Evolutionary conservation across 176 grass and related monocot species (phyloP).

Genomic region (Leersia perrieri): DNA sequence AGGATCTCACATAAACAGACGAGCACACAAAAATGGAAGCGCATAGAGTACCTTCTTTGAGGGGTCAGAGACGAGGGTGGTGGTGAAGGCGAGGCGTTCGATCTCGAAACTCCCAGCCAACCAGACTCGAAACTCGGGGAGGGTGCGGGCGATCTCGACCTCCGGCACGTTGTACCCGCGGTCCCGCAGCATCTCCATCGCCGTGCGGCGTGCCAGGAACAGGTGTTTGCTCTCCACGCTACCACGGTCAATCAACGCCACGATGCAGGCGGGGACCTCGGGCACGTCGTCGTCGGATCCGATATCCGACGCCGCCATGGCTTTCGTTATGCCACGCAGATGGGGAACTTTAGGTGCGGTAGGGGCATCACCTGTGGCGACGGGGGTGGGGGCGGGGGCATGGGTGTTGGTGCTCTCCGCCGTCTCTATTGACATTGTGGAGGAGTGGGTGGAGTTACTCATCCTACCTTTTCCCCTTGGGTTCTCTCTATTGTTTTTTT

Average conservation of each 20-base stretch:
- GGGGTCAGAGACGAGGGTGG: constrained; percentile 42
- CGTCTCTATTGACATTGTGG: not conserved
- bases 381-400: not conserved
- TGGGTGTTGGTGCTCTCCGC: not conserved
- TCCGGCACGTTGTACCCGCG: constrained; percentile 60
- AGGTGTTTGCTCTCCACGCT: constrained; percentile 66
- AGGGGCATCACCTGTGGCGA: no score
- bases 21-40: not conserved
- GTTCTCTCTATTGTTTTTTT: not conserved
- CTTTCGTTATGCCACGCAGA: no score
- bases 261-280: constrained; percentile 47
- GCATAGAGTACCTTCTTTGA: constrained; percentile 52
- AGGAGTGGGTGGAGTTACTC: not conserved
- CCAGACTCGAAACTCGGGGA: constrained; percentile 74
- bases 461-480: not conserved
- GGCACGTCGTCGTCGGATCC: constrained; percentile 6
- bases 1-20: not conserved
- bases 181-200: constrained; percentile 86
- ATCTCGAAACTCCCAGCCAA: constrained; percentile 39
- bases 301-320: not conserved
- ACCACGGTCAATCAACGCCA: constrained; percentile 57
- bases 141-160: constrained; percentile 47
- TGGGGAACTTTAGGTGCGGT: no score
- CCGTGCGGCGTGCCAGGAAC: constrained; percentile 85
- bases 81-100: constrained; percentile 57